Evolutionary conservation across 2,329 filamentous ascomycete genomes (phyloP), one percentile per base, ranked within the genome.

Genomic region (Apiospora rasikravindrae): DNA sequence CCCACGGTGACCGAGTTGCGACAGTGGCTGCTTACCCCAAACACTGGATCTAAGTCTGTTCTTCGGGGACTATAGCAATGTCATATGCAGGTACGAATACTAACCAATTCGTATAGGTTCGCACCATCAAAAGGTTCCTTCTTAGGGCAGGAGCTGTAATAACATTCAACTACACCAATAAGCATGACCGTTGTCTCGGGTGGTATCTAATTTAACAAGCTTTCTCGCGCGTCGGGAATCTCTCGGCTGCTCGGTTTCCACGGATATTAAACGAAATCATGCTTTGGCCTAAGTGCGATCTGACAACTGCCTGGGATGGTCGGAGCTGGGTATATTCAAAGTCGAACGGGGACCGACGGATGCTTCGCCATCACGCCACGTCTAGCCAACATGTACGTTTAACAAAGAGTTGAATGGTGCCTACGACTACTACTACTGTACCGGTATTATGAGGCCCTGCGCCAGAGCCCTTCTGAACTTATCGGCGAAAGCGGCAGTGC

Each of bases 401-500:
- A 24, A 7, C 37, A 61, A 11, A 19, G 22, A 69, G 19, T 53
- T n/a, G 29, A n/a, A 11, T 53, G 40, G 10, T 71, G 24, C 11
- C 40, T 47, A 29, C 4, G 33, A 22, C 7, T 69, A 26, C 29
- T 42, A 68, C 37, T 73, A 75, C 53, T 78, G 74, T 70, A 83
- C 33, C 33, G 33, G 33, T 49, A 49, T 78, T n/a, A 80, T 61
- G 26, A 76, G 69, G 67, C 83, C 82, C 71, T 79, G 80, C 66
- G 82, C 79, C 77, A 90, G 75, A 0, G 88, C 87, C 40, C 82
- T 79, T 75, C 83, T 84, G 77, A 90, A 90, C 67, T 83, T 78
- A 67, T 87, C 84, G 2, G 88, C 88, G 80, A 88, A 90, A 5
- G 83, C 82, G 37, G 84, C 80, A 2, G 86, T 89, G 40, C 85